Percentiles rank a stretch among this genome's conserved stretches.
Evolutionary conservation across 495 filamentous ascomycete species (phyloP).

Genomic region (Wilcoxina mikolae): DNA sequence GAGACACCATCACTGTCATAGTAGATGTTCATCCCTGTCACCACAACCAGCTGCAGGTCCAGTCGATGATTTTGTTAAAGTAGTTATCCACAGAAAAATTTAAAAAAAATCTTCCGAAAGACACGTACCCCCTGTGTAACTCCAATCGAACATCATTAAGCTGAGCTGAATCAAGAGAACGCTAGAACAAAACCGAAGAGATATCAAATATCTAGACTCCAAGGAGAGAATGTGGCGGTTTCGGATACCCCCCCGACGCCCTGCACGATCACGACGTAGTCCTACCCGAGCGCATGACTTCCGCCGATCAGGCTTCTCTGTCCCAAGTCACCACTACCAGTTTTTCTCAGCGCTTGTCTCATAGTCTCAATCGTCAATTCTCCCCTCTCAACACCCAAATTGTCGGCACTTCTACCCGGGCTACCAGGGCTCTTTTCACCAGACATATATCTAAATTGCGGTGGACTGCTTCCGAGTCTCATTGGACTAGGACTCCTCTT

Average conservation of each 20-base stretch:
- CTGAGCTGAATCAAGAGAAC: too few relatives aligned
- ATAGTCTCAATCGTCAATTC: conserved; percentile 82
- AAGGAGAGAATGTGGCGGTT: neutral
- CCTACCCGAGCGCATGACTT: neutral
- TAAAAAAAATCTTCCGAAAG: too few relatives aligned
- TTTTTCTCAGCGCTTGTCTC: conserved; percentile 69
- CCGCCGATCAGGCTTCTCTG: conserved; percentile 2
- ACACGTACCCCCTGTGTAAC: too few relatives aligned
- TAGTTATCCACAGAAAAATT: too few relatives aligned
- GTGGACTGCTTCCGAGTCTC: conserved; percentile 8
- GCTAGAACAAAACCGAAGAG: neutral
- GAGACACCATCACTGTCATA: too few relatives aligned
- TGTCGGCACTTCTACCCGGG: neutral
- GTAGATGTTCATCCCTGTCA: too few relatives aligned
- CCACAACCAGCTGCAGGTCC: too few relatives aligned
- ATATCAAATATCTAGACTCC: neutral
- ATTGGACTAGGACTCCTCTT: conserved; percentile 28
- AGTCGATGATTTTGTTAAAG: too few relatives aligned
- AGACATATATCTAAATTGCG: neutral
- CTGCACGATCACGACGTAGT: neutral
- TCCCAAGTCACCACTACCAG: conserved; percentile 64
- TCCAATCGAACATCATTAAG: too few relatives aligned
- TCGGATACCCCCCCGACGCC: neutral
- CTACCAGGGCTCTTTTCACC: neutral
- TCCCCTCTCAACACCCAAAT: conserved; percentile 33